Conservation (phyloP, 768 basidiomycete species). For the Mycena epipterygia region DNA sequence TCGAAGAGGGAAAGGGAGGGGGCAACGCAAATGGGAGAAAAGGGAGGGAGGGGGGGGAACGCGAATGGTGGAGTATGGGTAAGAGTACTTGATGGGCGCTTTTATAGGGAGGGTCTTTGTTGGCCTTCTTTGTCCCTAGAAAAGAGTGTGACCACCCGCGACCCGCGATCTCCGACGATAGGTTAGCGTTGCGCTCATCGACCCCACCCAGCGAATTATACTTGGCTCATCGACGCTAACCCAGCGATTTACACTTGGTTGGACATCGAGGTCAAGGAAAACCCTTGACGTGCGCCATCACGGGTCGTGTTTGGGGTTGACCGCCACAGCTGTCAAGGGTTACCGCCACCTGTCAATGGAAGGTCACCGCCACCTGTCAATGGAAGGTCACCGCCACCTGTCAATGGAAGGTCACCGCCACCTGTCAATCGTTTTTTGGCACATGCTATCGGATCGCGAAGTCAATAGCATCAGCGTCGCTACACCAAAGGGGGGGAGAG, state of each 20-base stretch:
- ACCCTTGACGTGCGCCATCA: no score
- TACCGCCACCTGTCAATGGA: background rate
- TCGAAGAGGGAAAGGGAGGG: background rate
- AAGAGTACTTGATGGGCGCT: background rate
- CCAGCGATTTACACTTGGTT: conserved; percentile 1
- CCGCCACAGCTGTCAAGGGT: background rate
- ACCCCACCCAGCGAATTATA: no score
- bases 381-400: no score
- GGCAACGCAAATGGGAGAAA: background rate
- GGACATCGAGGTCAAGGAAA: background rate
- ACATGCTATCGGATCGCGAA: no score
- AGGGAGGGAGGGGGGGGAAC: background rate
- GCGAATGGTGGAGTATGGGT: no score
- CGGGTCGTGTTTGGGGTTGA: no score
- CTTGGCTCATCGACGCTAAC: background rate
- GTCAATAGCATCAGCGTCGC: no score
- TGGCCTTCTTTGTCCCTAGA: background rate
- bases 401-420: no score
- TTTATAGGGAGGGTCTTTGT: background rate
- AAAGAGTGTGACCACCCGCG: background rate
- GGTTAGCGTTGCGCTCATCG: no score
- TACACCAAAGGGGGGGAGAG: no score
- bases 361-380: no score
- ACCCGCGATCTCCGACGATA: background rate
- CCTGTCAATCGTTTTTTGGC: no score